Evolutionary conservation across 2,329 filamentous ascomycete species (phyloP), one percentile per base, ranked within the genome.

Genomic region (Albophoma yamanashiensis): DNA sequence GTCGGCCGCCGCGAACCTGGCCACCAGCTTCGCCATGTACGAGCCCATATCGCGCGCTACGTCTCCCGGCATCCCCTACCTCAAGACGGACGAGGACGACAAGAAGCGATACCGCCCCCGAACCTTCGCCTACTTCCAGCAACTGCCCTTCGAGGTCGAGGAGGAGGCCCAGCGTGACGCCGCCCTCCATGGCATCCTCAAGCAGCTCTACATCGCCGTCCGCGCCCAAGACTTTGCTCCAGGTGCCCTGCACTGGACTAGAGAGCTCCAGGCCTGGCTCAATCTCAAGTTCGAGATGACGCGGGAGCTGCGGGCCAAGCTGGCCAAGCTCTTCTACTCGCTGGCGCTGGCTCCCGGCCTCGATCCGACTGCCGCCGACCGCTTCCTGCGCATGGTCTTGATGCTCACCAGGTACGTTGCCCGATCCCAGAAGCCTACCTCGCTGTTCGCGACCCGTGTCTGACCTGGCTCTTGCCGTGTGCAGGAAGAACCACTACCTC

Each of bases 201-300:
- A 92, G 73, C 90, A 96, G 70, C 87, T 99, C 38, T 97, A 96
- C 73, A 90, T 97, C 67, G 85, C 93, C 60, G 82, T 99, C 64
- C 88, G 92, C 71, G 89, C 94, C 4, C 92, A 96, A 65, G 94
- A 99, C 74, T 97, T 97, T 74, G 88, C 89, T 31, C 91, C 93
- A 0, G 94, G 94, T 40, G 94, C 93, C 36, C 81, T 96, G 62
- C 93, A 99, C 75, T 99, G 94, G 94, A 97, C 94, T 20, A 87
- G 93, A 66, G 94, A 99, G 82, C 87, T 99, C 56, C 86, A 92
- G 70, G 91, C 89, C 74, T 99, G 95, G 94, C 81, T 99, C 65
- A 89, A 89, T 59, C 85, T 99, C 74, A 99, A 99, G 80, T 99
- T 99, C 71, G 93, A 99, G 76, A 91, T 96, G 71, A 91, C 91